Evolutionary conservation across 441 rosid genomes (phyloP).

Genomic region (Hypseocharis bilobata): DNA sequence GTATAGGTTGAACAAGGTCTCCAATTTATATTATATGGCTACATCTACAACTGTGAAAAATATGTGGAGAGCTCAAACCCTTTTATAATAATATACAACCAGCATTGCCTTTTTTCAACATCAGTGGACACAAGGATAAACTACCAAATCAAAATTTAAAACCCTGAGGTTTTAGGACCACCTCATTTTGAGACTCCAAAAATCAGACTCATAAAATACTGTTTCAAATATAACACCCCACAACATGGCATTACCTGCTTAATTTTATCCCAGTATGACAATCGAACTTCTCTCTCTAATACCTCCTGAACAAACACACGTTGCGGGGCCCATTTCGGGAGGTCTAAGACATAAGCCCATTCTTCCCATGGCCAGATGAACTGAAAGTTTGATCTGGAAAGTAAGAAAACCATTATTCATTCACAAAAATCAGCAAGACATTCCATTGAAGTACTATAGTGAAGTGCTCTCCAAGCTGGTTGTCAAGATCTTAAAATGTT

Average conservation of each 20-base stretch:
- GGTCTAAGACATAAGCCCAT: slow-evolving; percentile 91
- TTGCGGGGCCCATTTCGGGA: slow-evolving; percentile 98
- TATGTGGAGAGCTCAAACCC: too few relatives aligned
- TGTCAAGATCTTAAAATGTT: too few relatives aligned
- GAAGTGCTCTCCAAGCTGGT: neutral
- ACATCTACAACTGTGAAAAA: neutral
- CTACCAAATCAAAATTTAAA: neutral
- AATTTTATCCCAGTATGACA: slow-evolving; percentile 96
- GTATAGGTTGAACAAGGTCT: too few relatives aligned
- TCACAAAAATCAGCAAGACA: neutral
- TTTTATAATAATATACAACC: neutral
- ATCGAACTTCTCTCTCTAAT: slow-evolving; percentile 92
- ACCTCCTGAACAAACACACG: slow-evolving; percentile 97
- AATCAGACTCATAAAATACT: neutral
- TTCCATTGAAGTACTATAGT: neutral
- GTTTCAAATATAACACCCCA: neutral
- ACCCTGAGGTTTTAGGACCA: neutral
- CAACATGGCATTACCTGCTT: slow-evolving; percentile 58
- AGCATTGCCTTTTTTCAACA: neutral
- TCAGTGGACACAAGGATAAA: neutral
- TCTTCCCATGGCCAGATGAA: slow-evolving; percentile 99
- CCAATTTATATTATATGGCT: neutral
- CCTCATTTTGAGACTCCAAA: neutral
- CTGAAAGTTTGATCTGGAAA: slow-evolving; percentile 84
- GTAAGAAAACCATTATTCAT: slow-evolving; percentile 16